phyloP scores from a whole-genome alignment of 2,329 filamentous ascomycete species.

The Keithomyces neogunnii region DNA sequence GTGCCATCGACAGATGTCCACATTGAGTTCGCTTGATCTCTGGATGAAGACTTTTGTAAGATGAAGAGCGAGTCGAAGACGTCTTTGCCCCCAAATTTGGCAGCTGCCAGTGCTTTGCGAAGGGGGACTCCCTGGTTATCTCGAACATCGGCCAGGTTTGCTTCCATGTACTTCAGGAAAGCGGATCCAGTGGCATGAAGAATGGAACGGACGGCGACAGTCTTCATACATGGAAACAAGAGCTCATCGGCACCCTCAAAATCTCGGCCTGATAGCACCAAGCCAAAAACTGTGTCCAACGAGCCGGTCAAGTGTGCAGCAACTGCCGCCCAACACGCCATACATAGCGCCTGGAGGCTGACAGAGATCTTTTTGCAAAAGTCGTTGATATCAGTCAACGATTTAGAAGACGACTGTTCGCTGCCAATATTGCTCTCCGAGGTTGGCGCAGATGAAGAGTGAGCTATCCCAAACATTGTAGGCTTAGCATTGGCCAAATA shows the following conservation, averaged over 20 bases:
- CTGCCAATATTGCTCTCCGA: neutral
- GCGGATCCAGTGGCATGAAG: conserved; percentile 58
- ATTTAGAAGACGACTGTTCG: conserved; percentile 9
- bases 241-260: conserved; percentile 57
- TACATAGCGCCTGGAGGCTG: conserved; percentile 69
- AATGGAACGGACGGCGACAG: conserved; percentile 64
- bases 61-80: conserved; percentile 52
- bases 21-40: conserved; percentile 22
- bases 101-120: conserved; percentile 50
- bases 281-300: conserved; percentile 73
- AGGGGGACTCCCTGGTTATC: conserved; percentile 72
- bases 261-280: conserved; percentile 79
- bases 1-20: conserved; percentile 55
- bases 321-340: conserved; percentile 67
- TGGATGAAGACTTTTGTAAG: conserved; percentile 32
- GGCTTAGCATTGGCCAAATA: conserved; percentile 47
- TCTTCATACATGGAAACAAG: conserved; percentile 90
- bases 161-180: conserved; percentile 67
- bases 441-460: neutral
- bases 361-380: conserved; percentile 61
- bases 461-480: conserved; percentile 19
- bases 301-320: conserved; percentile 54
- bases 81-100: conserved; percentile 23
- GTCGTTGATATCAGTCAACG: conserved; percentile 17
- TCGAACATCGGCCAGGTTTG: conserved; percentile 56